Percentiles rank a stretch among this genome's conserved stretches.
Evolutionary conservation across 176 grass and related monocot genomes (phyloP).

Genomic region (Oryza nivara): DNA sequence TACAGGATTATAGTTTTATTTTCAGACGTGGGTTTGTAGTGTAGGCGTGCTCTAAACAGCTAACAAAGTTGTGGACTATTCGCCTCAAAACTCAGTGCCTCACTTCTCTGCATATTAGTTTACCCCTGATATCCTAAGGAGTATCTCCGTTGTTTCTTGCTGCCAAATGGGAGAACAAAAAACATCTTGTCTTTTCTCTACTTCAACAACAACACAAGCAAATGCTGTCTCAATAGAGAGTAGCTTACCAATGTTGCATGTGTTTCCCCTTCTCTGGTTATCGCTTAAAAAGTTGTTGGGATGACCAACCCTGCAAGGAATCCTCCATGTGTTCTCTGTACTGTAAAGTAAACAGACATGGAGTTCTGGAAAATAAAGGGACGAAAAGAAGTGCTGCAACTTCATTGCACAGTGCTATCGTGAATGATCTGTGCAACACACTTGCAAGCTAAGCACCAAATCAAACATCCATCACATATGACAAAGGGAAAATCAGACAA

Average conservation of each 20-base stretch:
- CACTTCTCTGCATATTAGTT: too few species aligned
- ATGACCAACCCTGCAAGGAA: constrained; percentile 36
- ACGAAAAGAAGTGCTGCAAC: not conserved
- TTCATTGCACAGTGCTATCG: not conserved
- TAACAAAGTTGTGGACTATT: too few species aligned
- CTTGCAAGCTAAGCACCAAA: not conserved
- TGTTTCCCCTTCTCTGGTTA: not conserved
- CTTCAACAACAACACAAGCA: not conserved
- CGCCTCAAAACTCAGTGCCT: too few species aligned
- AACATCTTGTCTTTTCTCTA: not conserved
- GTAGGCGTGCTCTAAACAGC: too few species aligned
- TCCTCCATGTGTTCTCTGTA: constrained; percentile 11
- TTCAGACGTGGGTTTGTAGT: too few species aligned
- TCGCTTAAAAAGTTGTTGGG: not conserved
- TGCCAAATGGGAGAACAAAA: not conserved
- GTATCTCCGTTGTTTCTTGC: not conserved
- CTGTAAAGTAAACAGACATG: constrained; percentile 28
- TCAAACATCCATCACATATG: not conserved
- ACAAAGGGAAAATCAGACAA: too few species aligned
- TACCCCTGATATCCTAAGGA: too few species aligned
- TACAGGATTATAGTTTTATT: too few species aligned
- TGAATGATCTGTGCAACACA: not conserved
- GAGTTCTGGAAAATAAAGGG: not conserved
- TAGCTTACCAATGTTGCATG: not conserved
- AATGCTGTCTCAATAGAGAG: not conserved